Percentiles rank a stretch among this genome's conserved stretches.
phyloP scores from a whole-genome alignment of 257 asterid species.

The Nyctanthes arbortristis region DNA sequence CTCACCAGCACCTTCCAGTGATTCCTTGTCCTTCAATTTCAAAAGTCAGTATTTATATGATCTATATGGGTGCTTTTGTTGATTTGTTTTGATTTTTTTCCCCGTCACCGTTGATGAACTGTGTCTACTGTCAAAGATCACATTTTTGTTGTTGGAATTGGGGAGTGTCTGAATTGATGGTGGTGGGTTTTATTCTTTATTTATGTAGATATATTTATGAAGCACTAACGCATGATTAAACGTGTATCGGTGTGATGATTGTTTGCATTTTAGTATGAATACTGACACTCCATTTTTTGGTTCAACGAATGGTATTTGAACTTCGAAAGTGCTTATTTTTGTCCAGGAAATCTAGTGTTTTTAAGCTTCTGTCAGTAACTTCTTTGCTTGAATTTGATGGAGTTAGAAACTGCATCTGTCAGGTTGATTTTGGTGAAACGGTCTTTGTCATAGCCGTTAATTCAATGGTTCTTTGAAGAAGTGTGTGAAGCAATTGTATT shows the following conservation, averaged over 20 bases:
- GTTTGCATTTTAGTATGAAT: not conserved
- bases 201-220: too few relatives aligned
- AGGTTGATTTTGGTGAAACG: not conserved
- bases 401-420: not conserved
- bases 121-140: not conserved
- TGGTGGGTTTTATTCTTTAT: not conserved
- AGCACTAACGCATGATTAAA: too few relatives aligned
- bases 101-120: not conserved
- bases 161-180: constrained; percentile 13
- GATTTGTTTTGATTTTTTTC: not conserved
- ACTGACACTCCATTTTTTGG: not conserved
- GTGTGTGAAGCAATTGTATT: not conserved
- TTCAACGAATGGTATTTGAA: not conserved
- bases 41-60: constrained; percentile 47
- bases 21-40: constrained; percentile 63
- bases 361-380: not conserved
- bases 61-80: not conserved
- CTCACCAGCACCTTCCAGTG: constrained; percentile 47
- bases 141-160: constrained; percentile 33
- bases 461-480: not conserved
- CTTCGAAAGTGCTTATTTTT: not conserved
- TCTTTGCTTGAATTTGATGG: not conserved
- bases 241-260: too few relatives aligned
- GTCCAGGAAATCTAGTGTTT: not conserved
- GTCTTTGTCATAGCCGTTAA: not conserved